Evolutionary conservation across 2,329 filamentous ascomycete species (phyloP).

Genomic region (Aspergillus novoparasiticus): DNA sequence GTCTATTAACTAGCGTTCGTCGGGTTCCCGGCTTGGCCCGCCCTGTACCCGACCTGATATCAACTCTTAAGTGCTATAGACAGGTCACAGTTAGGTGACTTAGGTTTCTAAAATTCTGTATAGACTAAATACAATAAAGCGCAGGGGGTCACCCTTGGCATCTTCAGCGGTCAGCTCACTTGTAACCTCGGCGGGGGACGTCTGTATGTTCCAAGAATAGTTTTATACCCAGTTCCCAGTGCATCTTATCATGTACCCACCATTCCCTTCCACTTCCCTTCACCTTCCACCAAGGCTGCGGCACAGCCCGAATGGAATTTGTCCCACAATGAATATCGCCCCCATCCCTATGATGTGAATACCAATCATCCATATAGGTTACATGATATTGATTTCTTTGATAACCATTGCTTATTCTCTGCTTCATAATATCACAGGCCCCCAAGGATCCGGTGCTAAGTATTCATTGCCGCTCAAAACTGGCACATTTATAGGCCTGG

Average conservation of each 20-base stretch:
- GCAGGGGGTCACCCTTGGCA: background rate
- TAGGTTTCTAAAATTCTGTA: background rate
- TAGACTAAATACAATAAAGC: background rate
- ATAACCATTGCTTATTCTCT: slow-evolving; percentile 15
- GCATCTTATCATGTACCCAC: too few relatives aligned
- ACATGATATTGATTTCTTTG: slow-evolving; percentile 16
- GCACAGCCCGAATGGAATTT: slow-evolving; percentile 19
- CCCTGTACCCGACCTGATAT: too few relatives aligned
- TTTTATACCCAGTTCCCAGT: too few relatives aligned
- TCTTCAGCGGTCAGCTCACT: background rate
- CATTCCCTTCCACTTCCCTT: too few relatives aligned
- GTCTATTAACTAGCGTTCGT: too few relatives aligned
- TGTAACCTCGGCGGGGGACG: background rate
- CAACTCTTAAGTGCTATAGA: background rate
- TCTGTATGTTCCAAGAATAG: background rate
- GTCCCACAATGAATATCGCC: slow-evolving; percentile 28
- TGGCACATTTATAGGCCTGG: slow-evolving; percentile 13
- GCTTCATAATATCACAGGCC: slow-evolving; percentile 21
- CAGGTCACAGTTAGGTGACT: background rate
- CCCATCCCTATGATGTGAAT: slow-evolving; percentile 21
- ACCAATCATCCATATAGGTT: slow-evolving; percentile 23
- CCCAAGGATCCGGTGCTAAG: slow-evolving; percentile 21
- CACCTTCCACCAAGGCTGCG: slow-evolving; percentile 11
- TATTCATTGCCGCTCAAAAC: slow-evolving; percentile 18
- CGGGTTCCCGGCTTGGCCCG: too few relatives aligned